Evolutionary conservation across 352 stramenopile genomes (phyloP).

Genomic region (Phytophthora niederhauseri): DNA sequence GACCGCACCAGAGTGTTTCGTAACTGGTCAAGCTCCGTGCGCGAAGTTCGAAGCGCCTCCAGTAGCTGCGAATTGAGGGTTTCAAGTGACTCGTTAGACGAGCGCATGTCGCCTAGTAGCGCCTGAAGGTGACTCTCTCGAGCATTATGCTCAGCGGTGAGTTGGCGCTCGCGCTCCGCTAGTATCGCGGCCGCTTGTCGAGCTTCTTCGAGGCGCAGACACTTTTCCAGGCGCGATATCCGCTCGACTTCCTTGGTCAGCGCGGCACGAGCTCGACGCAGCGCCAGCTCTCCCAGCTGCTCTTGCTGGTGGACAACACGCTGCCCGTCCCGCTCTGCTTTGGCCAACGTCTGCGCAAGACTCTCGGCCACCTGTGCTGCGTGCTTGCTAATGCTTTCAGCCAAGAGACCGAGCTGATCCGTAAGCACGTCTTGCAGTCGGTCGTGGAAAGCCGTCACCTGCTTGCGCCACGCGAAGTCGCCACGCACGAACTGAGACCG

Average conservation of each 20-base stretch:
- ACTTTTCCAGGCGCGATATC: constrained; percentile 64
- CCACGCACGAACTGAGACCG: constrained; percentile 61
- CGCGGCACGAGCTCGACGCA: constrained; percentile 52
- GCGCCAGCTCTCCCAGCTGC: constrained; percentile 56
- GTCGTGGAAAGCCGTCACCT: constrained; percentile 54
- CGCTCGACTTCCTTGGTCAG: constrained; percentile 72
- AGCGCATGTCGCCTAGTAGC: constrained; percentile 52
- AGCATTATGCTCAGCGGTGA: constrained; percentile 45
- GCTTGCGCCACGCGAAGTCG: constrained; percentile 68
- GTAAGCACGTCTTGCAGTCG: constrained; percentile 49
- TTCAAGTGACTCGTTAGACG: constrained; percentile 56
- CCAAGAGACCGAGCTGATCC: constrained; percentile 28
- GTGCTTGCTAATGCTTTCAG: constrained; percentile 34
- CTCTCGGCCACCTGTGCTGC: constrained; percentile 38
- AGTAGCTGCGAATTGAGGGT: constrained; percentile 59
- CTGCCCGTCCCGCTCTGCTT: constrained; percentile 39
- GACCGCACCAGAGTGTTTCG: constrained; percentile 56
- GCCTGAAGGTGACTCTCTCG: constrained; percentile 56
- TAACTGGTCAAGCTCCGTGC: constrained; percentile 52
- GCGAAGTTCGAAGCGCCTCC: constrained; percentile 47
- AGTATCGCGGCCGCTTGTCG: constrained; percentile 56
- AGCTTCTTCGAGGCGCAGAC: constrained; percentile 62
- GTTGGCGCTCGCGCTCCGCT: constrained; percentile 48
- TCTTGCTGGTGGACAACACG: constrained; percentile 46
- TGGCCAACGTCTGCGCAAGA: constrained; percentile 47